Evolutionary conservation across 2,329 filamentous ascomycete genomes (phyloP).

Genomic region (Stagonosporopsis chrysanthemi): DNA sequence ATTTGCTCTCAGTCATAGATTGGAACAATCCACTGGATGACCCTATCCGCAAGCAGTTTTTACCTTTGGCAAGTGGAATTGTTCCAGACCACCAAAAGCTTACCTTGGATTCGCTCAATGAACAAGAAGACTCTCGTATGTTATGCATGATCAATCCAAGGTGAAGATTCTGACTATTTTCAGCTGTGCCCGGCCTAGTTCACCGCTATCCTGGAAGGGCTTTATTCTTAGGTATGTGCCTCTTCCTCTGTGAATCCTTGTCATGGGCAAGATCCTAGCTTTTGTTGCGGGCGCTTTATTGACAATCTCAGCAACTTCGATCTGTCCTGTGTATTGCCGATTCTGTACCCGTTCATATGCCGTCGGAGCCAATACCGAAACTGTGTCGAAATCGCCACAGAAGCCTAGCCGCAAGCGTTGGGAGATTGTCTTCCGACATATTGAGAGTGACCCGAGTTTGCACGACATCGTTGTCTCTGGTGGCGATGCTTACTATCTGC

Average conservation of each 20-base stretch:
- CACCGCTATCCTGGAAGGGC: conserved; percentile 71
- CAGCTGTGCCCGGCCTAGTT: conserved; percentile 63
- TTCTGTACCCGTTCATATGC: conserved; percentile 69
- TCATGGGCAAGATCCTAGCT: neutral
- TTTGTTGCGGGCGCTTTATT: neutral
- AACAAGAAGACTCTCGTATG: conserved; percentile 60
- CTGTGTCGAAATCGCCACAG: conserved; percentile 52
- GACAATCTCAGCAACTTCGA: conserved; percentile 55
- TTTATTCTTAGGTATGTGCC: conserved; percentile 65
- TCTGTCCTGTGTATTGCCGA: conserved; percentile 69
- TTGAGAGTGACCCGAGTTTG: conserved; percentile 59
- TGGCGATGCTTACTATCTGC: conserved; percentile 67
- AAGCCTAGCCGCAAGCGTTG: conserved; percentile 58
- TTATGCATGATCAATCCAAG: neutral
- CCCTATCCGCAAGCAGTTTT: conserved; percentile 67
- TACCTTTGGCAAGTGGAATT: conserved; percentile 63
- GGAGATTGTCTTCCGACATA: conserved; percentile 65
- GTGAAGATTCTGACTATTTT: conserved; percentile 2
- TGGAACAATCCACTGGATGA: conserved; percentile 67
- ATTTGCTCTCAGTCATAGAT: conserved; percentile 65
- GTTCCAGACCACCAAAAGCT: conserved; percentile 63
- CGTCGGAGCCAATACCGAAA: conserved; percentile 63
- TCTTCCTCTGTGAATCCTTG: neutral
- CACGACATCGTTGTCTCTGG: conserved; percentile 70
- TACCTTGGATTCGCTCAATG: conserved; percentile 66